Base-by-base conservation (phyloP, 805 yeast genomes). In the Metschnikowia noctiluminum region DNA sequence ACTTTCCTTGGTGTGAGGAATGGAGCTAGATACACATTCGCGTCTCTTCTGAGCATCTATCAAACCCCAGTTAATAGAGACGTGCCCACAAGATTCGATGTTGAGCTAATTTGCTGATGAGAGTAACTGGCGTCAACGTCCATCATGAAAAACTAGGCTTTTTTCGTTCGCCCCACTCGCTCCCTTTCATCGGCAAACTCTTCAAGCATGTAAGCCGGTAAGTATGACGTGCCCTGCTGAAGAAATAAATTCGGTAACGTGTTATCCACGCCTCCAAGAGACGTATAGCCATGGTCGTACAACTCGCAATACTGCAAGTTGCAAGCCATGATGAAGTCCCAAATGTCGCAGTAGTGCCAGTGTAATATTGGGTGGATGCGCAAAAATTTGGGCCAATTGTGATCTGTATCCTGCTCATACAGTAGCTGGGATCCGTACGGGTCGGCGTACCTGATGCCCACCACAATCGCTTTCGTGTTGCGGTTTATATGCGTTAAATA, bases 391-490 rank as follows among this genome's bases (percentile, higher is more conserved):
- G 99, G 99, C 98, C 98, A 94, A 49, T 89, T 83, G 50, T 83
- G 84, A 61, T 92, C 97, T 0, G 99, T 94, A 36, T 61, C 66
- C 61, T 89, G 95, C 45, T 88, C 77, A 40, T 78, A 74, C 28
- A 69, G 52, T 40, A 92, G 70, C 16, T 70, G 56, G 2, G 69
- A 71, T 0, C 96, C 94, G 65, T 77, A 87, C 0, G 99, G 98
- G 62, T 94, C 99, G 2, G 89, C 81, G 48, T 86, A 76, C 46
- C 99, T 74, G 30, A 89, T 88, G 0, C 99, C 99, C 5, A 94
- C 92, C 28, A 92, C 75, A 0, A 94, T 83, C 2, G 92, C 85
- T 59, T 80, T 77, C n/a, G 88, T 72, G 5, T 72, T 57, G 0
- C 82, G 79, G 54, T 84, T 69, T 14, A 65, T 54, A 13, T 64